Evolutionary conservation across 2,329 filamentous ascomycete genomes (phyloP).

Genomic region (Colletotrichum somersetense): DNA sequence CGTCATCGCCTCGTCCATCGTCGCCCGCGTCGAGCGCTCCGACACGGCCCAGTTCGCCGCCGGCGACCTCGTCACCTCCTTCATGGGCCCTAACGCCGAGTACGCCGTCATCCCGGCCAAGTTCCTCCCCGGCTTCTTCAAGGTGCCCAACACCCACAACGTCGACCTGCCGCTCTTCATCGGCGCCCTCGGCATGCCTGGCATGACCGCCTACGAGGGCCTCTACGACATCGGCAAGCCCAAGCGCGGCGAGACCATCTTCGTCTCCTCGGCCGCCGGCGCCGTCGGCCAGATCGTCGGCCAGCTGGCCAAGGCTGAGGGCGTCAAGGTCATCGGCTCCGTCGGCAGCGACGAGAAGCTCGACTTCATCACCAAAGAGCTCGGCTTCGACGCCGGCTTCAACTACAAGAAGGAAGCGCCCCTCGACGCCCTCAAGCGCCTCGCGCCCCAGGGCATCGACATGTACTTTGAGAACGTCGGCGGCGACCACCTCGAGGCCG

Average conservation of each 20-base stretch:
- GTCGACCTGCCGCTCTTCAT: conserved; percentile 77
- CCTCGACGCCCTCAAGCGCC: conserved; percentile 73
- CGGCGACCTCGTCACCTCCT: conserved; percentile 60
- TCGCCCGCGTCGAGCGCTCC: conserved; percentile 80
- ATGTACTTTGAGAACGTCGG: conserved; percentile 71
- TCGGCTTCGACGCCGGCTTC: conserved; percentile 74
- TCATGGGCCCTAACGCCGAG: conserved; percentile 72
- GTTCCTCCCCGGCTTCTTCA: conserved; percentile 38
- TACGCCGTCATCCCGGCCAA: conserved; percentile 59
- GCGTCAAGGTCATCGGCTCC: conserved; percentile 82
- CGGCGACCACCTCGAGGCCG: conserved; percentile 64
- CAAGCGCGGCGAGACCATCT: conserved; percentile 79
- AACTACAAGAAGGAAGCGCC: conserved; percentile 90
- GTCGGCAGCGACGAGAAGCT: conserved; percentile 86
- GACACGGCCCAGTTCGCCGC: conserved; percentile 65
- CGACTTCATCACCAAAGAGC: conserved; percentile 68
- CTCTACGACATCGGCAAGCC: conserved; percentile 74
- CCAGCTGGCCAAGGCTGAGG: conserved; percentile 85
- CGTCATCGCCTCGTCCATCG: conserved; percentile 73
- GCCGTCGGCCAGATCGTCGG: conserved; percentile 88
- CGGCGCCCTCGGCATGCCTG: conserved; percentile 74
- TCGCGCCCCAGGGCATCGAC: conserved; percentile 83
- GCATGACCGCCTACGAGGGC: conserved; percentile 78
- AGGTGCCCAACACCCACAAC: conserved; percentile 75
- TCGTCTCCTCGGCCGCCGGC: conserved; percentile 83